Evolutionary conservation across 2,329 filamentous ascomycete genomes (phyloP).

Genomic region (Epichloe scottii): DNA sequence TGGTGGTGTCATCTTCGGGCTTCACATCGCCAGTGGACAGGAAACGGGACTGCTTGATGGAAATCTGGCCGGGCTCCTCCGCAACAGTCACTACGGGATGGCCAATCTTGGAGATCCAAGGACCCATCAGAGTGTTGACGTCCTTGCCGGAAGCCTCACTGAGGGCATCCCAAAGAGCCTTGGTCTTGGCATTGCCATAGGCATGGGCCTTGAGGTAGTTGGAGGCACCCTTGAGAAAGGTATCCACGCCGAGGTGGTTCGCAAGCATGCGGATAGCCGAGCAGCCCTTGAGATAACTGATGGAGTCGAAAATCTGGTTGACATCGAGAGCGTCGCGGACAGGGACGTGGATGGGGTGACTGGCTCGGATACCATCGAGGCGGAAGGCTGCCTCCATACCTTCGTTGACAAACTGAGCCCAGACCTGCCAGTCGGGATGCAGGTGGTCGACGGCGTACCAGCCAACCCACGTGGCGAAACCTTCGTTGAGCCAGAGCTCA

Average conservation of each 20-base stretch:
- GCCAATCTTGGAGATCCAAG: conserved; percentile 92
- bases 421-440: conserved; percentile 94
- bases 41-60: conserved; percentile 77
- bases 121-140: conserved; percentile 76
- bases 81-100: conserved; percentile 81
- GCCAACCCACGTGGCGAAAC: conserved; percentile 96
- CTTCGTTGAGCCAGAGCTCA: conserved; percentile 88
- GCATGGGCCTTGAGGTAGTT: conserved; percentile 80
- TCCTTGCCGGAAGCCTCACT: conserved; percentile 80
- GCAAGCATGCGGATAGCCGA: conserved; percentile 95
- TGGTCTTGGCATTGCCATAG: conserved; percentile 83
- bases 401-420: conserved; percentile 95
- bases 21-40: conserved; percentile 84
- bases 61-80: conserved; percentile 73
- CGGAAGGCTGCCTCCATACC: conserved; percentile 84
- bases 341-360: conserved; percentile 91
- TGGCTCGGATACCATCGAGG: conserved; percentile 80
- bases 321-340: conserved; percentile 90
- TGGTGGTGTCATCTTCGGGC: conserved; percentile 78
- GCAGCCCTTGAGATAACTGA: conserved; percentile 93
- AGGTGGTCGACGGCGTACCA: conserved; percentile 87
- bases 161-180: conserved; percentile 81
- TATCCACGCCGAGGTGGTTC: conserved; percentile 74
- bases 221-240: conserved; percentile 81
- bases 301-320: conserved; percentile 95